These are phyloP conservation scores for Mrakia gelida DNA, from an alignment of 768 basidiomycete species.

Conservation along the genomic window DNA sequence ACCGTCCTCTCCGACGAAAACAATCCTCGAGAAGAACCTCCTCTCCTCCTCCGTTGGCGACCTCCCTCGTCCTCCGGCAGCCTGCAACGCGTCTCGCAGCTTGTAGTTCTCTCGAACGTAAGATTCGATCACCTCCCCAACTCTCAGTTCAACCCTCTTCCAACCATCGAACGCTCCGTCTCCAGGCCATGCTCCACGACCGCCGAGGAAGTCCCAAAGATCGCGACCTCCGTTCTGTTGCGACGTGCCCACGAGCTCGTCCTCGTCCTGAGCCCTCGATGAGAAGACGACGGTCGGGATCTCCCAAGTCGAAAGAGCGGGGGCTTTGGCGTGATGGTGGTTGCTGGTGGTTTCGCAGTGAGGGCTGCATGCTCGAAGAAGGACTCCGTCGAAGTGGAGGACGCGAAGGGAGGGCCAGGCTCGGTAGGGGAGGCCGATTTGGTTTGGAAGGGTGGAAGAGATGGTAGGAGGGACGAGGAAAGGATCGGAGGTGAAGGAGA, in stretches of 20 bases:
- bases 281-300: background rate
- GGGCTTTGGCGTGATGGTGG: background rate
- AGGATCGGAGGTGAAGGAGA: constrained; percentile 56
- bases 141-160: background rate
- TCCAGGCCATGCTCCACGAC: no score
- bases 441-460: background rate
- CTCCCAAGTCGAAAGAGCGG: background rate
- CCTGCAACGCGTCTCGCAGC: background rate
- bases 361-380: background rate
- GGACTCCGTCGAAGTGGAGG: background rate
- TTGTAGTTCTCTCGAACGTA: background rate
- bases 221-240: background rate
- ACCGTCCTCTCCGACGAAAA: background rate
- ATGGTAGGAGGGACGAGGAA: constrained; percentile 42
- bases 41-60: background rate
- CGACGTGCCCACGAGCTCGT: no score
- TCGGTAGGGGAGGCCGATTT: background rate
- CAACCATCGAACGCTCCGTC: background rate
- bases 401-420: background rate
- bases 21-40: background rate
- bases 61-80: background rate
- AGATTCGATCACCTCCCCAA: background rate
- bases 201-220: no score
- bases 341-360: no score
- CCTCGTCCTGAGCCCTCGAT: background rate